Conservation (phyloP, 2,329 filamentous ascomycete species). For the Curvularia eragrostidis region DNA sequence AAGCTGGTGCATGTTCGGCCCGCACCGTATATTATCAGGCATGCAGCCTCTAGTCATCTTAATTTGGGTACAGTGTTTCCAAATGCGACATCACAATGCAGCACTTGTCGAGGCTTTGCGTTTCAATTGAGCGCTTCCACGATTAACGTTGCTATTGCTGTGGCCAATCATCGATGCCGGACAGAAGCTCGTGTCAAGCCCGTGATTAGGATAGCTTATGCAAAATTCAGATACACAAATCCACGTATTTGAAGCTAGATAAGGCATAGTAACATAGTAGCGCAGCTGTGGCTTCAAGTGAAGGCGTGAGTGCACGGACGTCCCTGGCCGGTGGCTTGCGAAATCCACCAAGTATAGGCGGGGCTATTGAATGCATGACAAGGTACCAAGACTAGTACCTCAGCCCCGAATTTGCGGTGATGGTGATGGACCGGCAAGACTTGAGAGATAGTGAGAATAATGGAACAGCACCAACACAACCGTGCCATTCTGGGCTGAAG, state of each 20-base stretch:
- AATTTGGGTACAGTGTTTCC: background rate
- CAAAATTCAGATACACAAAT: background rate
- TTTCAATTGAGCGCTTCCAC: background rate
- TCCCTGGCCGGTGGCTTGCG: background rate
- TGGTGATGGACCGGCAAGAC: background rate
- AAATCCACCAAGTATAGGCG: background rate
- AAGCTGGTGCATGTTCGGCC: background rate
- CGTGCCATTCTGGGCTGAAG: background rate
- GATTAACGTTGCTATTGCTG: background rate
- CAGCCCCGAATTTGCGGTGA: background rate
- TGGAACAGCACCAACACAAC: slow-evolving; percentile 4
- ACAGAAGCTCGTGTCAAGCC: background rate
- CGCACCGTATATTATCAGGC: background rate
- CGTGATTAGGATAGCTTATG: background rate
- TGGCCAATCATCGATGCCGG: background rate
- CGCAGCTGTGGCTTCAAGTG: background rate
- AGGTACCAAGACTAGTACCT: background rate
- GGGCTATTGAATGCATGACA: background rate
- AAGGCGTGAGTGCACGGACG: background rate
- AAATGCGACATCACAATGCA: background rate
- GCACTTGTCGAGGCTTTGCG: background rate
- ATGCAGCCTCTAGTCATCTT: background rate
- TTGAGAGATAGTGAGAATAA: background rate
- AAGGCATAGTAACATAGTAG: background rate
- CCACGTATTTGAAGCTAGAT: background rate